A percentile compares a stretch with the other conserved stretches of the same genome.
These are phyloP conservation scores for Cryptosporidium parvum DNA, from an alignment of 169 alveolate genomes.

Conservation along the genomic window DNA sequence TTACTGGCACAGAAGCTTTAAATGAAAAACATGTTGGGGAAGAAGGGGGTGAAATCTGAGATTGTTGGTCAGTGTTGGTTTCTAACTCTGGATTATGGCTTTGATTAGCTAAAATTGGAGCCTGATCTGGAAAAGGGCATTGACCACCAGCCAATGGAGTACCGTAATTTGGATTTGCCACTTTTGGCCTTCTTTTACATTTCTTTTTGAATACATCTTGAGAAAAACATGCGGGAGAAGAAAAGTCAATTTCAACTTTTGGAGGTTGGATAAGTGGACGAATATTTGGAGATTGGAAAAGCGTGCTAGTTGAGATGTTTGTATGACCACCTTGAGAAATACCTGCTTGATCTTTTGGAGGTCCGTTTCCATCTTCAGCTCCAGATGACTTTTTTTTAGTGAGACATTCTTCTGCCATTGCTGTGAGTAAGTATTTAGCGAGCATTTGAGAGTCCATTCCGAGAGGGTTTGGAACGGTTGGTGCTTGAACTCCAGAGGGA, in stretches of 20 bases:
- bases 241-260: slow-evolving; percentile 54
- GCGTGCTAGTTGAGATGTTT: neutral
- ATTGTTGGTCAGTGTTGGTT: slow-evolving; percentile 2
- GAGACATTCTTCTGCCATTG: slow-evolving; percentile 74
- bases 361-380: neutral
- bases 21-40: slow-evolving; percentile 63
- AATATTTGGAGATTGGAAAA: slow-evolving; percentile 1
- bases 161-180: neutral
- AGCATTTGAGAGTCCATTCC: slow-evolving; percentile 72
- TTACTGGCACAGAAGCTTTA: slow-evolving; percentile 67
- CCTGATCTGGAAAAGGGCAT: neutral
- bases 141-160: neutral
- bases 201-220: slow-evolving; percentile 53
- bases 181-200: slow-evolving; percentile 31
- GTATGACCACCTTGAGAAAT: neutral
- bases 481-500: neutral
- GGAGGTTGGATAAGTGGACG: slow-evolving; percentile 59
- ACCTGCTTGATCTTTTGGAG: neutral
- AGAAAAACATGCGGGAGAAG: slow-evolving; percentile 42
- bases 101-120: neutral
- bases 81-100: slow-evolving; percentile 5
- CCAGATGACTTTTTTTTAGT: slow-evolving; percentile 36
- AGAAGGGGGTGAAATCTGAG: slow-evolving; percentile 51
- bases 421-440: slow-evolving; percentile 68
- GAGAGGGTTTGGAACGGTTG: slow-evolving; percentile 14